Conservation (phyloP, 768 basidiomycete species). For the Russula emetica region DNA sequence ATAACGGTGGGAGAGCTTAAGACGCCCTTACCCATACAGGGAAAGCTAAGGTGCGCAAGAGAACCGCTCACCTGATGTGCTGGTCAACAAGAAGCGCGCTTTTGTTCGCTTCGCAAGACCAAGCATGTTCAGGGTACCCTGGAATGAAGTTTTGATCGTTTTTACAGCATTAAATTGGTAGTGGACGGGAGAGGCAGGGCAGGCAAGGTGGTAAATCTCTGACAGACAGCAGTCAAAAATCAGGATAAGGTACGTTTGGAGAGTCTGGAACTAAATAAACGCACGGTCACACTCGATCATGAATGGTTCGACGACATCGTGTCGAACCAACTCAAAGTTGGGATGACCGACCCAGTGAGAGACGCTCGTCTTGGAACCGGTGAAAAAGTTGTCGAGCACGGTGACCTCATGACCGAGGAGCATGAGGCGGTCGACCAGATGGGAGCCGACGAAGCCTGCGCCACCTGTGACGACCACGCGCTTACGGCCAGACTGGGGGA, state of each 20-base stretch:
- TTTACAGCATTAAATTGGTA: slow-evolving; percentile 98
- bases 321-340: slow-evolving; percentile 96
- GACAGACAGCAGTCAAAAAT: not conserved
- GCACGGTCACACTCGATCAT: slow-evolving; percentile 98
- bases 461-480: slow-evolving; percentile 94
- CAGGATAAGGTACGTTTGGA: not conserved
- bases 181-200: slow-evolving; percentile 94
- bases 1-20: not conserved
- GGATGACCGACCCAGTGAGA: slow-evolving; percentile 96
- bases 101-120: slow-evolving; percentile 96
- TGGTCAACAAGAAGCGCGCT: slow-evolving; percentile 92
- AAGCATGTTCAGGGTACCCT: slow-evolving; percentile 98
- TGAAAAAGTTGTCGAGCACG: slow-evolving; percentile 98
- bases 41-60: not conserved
- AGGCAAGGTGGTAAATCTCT: slow-evolving; percentile 99
- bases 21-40: not conserved
- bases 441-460: slow-evolving; percentile 98
- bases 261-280: slow-evolving; percentile 31
- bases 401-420: slow-evolving; percentile 96
- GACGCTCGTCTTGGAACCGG: slow-evolving; percentile 95
- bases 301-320: slow-evolving; percentile 96
- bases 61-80: slow-evolving; percentile 72
- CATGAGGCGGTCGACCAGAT: slow-evolving; percentile 97
- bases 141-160: slow-evolving; percentile 97
- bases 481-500: slow-evolving; percentile 73